Evolutionary conservation across 768 basidiomycete genomes (phyloP), one percentile per base, ranked within the genome.

Genomic region (Tulasnella sp.): DNA sequence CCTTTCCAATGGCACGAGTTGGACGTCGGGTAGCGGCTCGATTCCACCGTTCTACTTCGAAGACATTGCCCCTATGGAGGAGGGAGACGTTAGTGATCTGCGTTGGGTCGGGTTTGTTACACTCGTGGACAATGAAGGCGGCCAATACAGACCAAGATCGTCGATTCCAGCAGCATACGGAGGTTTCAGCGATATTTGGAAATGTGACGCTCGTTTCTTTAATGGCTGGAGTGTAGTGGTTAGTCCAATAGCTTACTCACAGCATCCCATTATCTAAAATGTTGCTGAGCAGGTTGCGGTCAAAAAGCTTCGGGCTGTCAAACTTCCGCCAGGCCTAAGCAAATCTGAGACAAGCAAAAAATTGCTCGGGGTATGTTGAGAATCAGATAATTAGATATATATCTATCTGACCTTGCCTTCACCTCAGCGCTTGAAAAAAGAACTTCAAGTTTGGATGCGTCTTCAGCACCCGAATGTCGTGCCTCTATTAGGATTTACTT

Each of bases 231-330:
- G 32, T 3, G 15, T 7, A 29, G 61, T 67, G 2, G 61, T 67
- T 67, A 13, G 61, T 67, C 2, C 29, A 67, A 5, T 32, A 16
- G 3, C 9, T 67, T 5, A 29, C 32, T 0, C 13, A 3, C 2
- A 5, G 29, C 61, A 2, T 3, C 26, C 1, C 7, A 32, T 4
- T 67, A 32, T 75, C 35, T 75, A 11, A 67, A 3, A 4, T 29
- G 32, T 5, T 0, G 32, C 32, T 16, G 26, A 13, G 15, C 32
- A 75, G 74, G 74, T 75, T 2, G 74, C 74, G 26, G 55, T 75
- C 40, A 75, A 75, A 75, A 39, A 46, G 11, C 46, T 75, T 35
- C 44, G 74, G 10, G 42, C 46, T 5, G 74, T 75, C 39, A 48
- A 39, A 10, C 37, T 75, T 23, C 44, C 29, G 3, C 32, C 61